Conservation (phyloP, 495 filamentous ascomycete species). For the Aspergillus avenaceus region DNA sequence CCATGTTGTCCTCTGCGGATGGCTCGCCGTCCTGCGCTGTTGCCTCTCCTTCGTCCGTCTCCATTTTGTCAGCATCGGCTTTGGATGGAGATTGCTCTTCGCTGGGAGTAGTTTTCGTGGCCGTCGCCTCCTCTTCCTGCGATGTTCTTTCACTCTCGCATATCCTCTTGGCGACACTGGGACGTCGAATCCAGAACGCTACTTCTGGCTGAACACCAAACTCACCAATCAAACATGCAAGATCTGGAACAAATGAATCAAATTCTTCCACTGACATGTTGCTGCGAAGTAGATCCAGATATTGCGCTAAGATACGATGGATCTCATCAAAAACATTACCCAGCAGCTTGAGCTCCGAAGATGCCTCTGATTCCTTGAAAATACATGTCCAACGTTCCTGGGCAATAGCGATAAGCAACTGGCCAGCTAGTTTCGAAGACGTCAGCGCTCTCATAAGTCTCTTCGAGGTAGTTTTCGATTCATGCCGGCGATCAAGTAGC, state of each 20-base stretch:
- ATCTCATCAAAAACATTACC: constrained; percentile 87
- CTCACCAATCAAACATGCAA: constrained; percentile 67
- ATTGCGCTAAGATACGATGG: constrained; percentile 77
- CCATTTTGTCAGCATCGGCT: constrained; percentile 28
- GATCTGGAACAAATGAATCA: constrained; percentile 71
- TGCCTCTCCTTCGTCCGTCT: constrained; percentile 24
- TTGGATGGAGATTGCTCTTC: constrained; percentile 21
- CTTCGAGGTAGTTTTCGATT: constrained; percentile 60
- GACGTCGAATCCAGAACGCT: constrained; percentile 83
- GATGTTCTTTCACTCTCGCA: constrained; percentile 36
- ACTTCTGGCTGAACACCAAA: constrained; percentile 77
- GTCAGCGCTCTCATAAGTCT: constrained; percentile 75
- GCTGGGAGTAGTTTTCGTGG: constrained; percentile 11
- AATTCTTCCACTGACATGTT: constrained; percentile 76
- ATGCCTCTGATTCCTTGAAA: constrained; percentile 59
- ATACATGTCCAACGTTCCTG: constrained; percentile 81
- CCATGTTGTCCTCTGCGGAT: constrained; percentile 24
- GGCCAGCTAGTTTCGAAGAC: constrained; percentile 65
- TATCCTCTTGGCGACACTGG: constrained; percentile 58
- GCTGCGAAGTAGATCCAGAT: constrained; percentile 80
- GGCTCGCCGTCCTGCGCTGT: constrained; percentile 11
- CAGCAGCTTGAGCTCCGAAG: constrained; percentile 74
- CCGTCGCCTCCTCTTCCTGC: constrained; percentile 18
- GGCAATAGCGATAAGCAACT: constrained; percentile 81
- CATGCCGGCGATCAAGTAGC: constrained; percentile 73